Percentiles rank a stretch among this genome's conserved stretches.
Evolutionary conservation across 768 basidiomycete species (phyloP).

Genomic region (Termitomyces heimii): DNA sequence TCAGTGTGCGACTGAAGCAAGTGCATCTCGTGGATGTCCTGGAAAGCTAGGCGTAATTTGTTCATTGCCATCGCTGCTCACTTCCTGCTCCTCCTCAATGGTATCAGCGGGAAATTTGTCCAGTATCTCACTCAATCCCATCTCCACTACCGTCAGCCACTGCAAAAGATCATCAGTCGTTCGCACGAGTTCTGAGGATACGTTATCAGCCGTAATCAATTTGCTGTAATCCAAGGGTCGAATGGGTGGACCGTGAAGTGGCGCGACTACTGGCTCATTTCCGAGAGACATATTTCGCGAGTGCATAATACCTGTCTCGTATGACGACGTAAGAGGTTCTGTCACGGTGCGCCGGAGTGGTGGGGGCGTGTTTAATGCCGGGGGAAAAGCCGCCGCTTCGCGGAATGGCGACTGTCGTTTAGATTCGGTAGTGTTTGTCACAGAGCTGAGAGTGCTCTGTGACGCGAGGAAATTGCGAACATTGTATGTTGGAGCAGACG

Average conservation of each 20-base stretch:
- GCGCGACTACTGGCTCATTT: conserved; percentile 19
- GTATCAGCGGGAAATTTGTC: conserved; percentile 44
- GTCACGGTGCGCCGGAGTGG: conserved; percentile 15
- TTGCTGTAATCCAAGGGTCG: conserved; percentile 65
- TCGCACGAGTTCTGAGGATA: conserved; percentile 63
- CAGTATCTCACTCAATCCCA: conserved; percentile 63
- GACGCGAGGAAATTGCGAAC: conserved; percentile 30
- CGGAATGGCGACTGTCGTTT: conserved; percentile 16
- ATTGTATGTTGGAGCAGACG: conserved; percentile 37
- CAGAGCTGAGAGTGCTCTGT: conserved; percentile 30
- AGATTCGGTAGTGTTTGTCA: conserved; percentile 10
- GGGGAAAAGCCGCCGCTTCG: conserved; percentile 18
- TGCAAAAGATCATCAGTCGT: conserved; percentile 70
- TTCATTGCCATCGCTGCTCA: conserved; percentile 8
- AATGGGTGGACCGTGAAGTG: conserved; percentile 38
- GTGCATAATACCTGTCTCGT: conserved; percentile 10
- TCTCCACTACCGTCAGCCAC: conserved; percentile 74
- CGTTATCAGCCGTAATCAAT: conserved; percentile 47
- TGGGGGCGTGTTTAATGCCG: conserved; percentile 25
- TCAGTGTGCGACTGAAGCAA: neutral
- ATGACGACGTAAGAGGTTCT: conserved; percentile 13
- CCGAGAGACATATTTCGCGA: conserved; percentile 16
- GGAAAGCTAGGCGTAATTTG: conserved; percentile 3
- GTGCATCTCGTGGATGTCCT: neutral
- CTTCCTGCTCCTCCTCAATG: conserved; percentile 64